A percentile compares a stretch with the other conserved stretches of the same genome.
phyloP scores from a whole-genome alignment of 1,139 yeast genomes.

The Blastobotrys raffinosifermentans region DNA sequence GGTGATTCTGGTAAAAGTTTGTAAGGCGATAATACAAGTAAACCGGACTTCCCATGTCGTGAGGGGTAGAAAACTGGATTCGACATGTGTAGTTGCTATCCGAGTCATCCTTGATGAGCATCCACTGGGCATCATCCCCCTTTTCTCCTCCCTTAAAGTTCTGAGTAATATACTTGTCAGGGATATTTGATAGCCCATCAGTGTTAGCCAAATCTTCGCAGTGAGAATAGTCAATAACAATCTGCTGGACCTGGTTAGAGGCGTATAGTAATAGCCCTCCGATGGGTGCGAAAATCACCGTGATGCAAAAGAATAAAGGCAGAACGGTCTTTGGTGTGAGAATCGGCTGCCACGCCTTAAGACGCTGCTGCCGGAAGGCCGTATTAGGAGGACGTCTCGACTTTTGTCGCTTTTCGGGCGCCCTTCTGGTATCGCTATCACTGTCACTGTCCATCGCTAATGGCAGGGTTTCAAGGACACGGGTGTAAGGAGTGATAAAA shows the following conservation, averaged over 20 bases:
- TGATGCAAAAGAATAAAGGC: conserved; percentile 68
- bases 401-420: conserved; percentile 28
- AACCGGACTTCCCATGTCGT: conserved; percentile 67
- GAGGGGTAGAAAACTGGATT: conserved; percentile 74
- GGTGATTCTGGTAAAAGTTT: conserved; percentile 86
- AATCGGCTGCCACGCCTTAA: conserved; percentile 62
- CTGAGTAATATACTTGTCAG: conserved; percentile 48
- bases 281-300: conserved; percentile 80
- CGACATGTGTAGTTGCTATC: conserved; percentile 41
- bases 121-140: conserved; percentile 58
- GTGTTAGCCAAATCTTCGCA: conserved; percentile 58
- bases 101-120: conserved; percentile 40
- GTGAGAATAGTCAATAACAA: conserved; percentile 73
- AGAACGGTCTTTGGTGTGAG: conserved; percentile 86
- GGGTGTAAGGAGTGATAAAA: neutral
- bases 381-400: conserved; percentile 39
- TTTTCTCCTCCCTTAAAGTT: conserved; percentile 41
- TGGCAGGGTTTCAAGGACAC: neutral
- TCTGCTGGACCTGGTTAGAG: conserved; percentile 67
- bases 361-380: conserved; percentile 43
- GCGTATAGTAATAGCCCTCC: conserved; percentile 91
- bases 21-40: conserved; percentile 75
- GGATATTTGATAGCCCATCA: conserved; percentile 54
- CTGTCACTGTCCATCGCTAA: conserved; percentile 21
- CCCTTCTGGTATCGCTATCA: conserved; percentile 32